Evolutionary conservation across 192 early-diverging fungal species (phyloP).

Genomic region (Coemansia sp.): DNA sequence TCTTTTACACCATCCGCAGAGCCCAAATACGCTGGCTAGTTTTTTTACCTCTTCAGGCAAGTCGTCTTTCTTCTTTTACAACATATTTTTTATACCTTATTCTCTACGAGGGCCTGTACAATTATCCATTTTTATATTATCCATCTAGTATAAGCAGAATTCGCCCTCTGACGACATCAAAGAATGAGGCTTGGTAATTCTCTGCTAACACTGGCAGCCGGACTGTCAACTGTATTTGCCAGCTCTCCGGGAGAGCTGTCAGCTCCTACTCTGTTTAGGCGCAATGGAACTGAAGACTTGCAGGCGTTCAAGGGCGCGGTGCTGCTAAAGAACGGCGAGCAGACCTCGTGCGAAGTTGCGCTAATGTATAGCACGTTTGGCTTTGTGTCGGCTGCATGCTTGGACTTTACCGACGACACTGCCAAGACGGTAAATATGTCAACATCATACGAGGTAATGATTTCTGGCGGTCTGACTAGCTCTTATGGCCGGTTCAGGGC

Average conservation of each 20-base stretch:
- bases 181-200: conserved; percentile 20
- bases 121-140: not conserved
- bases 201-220: conserved; percentile 40
- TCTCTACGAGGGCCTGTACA: not conserved
- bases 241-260: conserved; percentile 1
- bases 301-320: conserved; percentile 40
- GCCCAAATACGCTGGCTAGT: not conserved
- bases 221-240: conserved; percentile 34
- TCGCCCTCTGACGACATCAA: not conserved
- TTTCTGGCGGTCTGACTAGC: conserved; percentile 19
- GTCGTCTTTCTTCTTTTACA: not conserved
- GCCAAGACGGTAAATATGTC: conserved; percentile 20
- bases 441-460: conserved; percentile 30
- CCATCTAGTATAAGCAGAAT: not conserved
- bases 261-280: conserved; percentile 9
- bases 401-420: conserved; percentile 26
- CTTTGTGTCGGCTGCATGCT: conserved; percentile 41
- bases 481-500: conserved; percentile 28
- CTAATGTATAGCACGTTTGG: conserved; percentile 36
- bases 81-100: not conserved
- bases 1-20: not conserved
- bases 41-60: not conserved
- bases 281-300: conserved; percentile 28
- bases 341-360: conserved; percentile 48
- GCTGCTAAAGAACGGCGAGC: conserved; percentile 44